A percentile compares a stretch with the other conserved stretches of the same genome.
These are phyloP conservation scores for Starmera stellimalicola DNA, from an alignment of 1,139 yeast genomes.

Conservation along the genomic window DNA sequence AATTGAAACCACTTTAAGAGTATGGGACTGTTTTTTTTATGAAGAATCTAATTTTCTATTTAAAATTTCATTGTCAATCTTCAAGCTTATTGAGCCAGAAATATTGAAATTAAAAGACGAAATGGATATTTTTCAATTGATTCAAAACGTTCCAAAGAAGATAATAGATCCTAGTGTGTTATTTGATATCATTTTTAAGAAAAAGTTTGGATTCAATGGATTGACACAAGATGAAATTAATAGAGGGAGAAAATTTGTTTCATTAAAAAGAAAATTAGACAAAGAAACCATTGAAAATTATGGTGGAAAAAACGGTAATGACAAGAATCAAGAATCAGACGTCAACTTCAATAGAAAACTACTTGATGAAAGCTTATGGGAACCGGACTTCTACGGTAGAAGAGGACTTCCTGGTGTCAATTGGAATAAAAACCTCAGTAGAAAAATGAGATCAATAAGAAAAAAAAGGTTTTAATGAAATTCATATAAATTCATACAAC, in stretches of 20 bases:
- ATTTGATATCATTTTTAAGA: conserved; percentile 65
- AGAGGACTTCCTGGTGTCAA: conserved; percentile 28
- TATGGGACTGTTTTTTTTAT: conserved; percentile 92
- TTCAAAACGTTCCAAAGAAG: conserved; percentile 75
- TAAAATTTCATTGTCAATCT: conserved; percentile 74
- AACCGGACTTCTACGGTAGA: conserved; percentile 28
- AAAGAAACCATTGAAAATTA: conserved; percentile 3
- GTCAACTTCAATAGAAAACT: conserved; percentile 19
- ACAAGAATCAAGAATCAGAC: conserved; percentile 4
- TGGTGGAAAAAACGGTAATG: not conserved
- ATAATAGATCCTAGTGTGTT: conserved; percentile 61
- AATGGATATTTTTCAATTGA: conserved; percentile 77
- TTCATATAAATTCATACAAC: too few relatives aligned
- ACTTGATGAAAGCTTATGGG: conserved; percentile 23
- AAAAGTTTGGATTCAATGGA: conserved; percentile 65
- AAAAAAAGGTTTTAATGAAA: too few relatives aligned
- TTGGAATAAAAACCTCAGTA: conserved; percentile 30
- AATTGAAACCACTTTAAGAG: conserved; percentile 73
- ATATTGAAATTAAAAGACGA: conserved; percentile 49
- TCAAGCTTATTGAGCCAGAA: conserved; percentile 67
- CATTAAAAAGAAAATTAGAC: conserved; percentile 39
- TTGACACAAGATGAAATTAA: conserved; percentile 75
- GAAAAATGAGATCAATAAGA: conserved; percentile 25
- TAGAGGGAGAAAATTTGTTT: conserved; percentile 68
- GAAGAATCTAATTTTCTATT: conserved; percentile 87